A percentile compares a stretch with the other conserved stretches of the same genome.
Evolutionary conservation across 257 asterid species (phyloP).

Genomic region (Cordia subcordata): DNA sequence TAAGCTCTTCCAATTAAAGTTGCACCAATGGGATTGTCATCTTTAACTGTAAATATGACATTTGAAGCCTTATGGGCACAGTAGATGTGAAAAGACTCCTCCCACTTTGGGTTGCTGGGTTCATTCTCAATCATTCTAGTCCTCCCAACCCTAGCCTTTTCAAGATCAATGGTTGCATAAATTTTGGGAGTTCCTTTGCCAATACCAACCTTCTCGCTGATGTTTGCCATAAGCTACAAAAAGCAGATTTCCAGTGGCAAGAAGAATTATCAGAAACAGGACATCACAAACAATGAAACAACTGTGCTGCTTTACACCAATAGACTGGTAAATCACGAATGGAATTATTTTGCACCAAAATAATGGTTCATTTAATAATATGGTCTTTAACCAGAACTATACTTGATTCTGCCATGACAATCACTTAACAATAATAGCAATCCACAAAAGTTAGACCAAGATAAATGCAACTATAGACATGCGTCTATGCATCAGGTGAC

Average conservation of each 20-base stretch:
- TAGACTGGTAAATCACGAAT: background rate
- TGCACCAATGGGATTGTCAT: slow-evolving; percentile 87
- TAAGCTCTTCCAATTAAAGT: slow-evolving; percentile 90
- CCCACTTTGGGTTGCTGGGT: slow-evolving; percentile 72
- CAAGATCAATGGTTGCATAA: slow-evolving; percentile 75
- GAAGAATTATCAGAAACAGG: slow-evolving; percentile 7
- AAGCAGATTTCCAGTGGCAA: slow-evolving; percentile 12
- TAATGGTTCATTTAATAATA: too few relatives aligned
- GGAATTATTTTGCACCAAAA: too few relatives aligned
- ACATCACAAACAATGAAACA: background rate
- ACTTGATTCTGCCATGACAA: too few relatives aligned
- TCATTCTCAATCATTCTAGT: slow-evolving; percentile 64
- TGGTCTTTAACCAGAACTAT: too few relatives aligned
- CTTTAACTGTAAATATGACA: slow-evolving; percentile 80
- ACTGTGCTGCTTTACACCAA: background rate
- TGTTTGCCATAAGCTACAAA: slow-evolving; percentile 49
- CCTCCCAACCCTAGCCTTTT: slow-evolving; percentile 87
- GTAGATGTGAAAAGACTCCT: slow-evolving; percentile 83
- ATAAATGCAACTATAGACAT: too few relatives aligned
- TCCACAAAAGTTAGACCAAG: too few relatives aligned
- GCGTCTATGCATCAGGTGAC: too few relatives aligned
- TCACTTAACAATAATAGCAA: too few relatives aligned
- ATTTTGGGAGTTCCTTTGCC: slow-evolving; percentile 77
- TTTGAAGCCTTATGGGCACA: slow-evolving; percentile 75
- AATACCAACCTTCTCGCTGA: slow-evolving; percentile 75